Conservation (phyloP, 768 basidiomycete species). For the Dacryopinax primogenitus region DNA sequence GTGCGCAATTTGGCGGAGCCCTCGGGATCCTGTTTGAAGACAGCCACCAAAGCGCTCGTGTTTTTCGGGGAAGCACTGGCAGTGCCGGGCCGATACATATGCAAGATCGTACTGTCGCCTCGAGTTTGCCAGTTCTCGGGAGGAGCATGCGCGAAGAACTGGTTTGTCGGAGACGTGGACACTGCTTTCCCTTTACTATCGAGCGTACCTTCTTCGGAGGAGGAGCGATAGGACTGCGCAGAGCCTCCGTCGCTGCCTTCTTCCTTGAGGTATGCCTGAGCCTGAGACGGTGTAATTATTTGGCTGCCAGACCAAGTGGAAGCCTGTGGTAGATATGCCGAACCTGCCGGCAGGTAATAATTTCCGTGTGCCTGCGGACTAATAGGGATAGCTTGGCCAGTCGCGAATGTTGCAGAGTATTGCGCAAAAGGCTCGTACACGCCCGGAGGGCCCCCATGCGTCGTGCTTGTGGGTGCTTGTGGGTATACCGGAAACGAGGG, state of each 20-base stretch:
- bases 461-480: neutral
- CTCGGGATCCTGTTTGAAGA: conserved; percentile 6
- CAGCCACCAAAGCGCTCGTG: neutral
- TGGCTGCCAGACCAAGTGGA: neutral
- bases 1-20: neutral
- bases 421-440: neutral
- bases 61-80: neutral
- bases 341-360: neutral
- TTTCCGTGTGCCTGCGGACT: neutral
- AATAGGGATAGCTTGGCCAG: neutral
- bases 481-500: neutral
- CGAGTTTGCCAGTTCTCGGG: neutral
- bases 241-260: conserved; percentile 1
- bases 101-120: neutral
- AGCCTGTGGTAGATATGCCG: neutral
- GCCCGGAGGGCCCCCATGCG: neutral
- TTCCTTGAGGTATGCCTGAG: neutral
- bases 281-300: neutral
- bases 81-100: neutral
- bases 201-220: neutral
- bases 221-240: neutral
- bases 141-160: conserved; percentile 3
- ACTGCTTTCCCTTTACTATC: neutral
- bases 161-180: neutral
- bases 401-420: neutral